Percentiles rank a stretch among this genome's conserved stretches.
These are phyloP conservation scores for Phylloboletellus chloephorus DNA, from an alignment of 1,284 basidiomycete species.

Conservation along the genomic window DNA sequence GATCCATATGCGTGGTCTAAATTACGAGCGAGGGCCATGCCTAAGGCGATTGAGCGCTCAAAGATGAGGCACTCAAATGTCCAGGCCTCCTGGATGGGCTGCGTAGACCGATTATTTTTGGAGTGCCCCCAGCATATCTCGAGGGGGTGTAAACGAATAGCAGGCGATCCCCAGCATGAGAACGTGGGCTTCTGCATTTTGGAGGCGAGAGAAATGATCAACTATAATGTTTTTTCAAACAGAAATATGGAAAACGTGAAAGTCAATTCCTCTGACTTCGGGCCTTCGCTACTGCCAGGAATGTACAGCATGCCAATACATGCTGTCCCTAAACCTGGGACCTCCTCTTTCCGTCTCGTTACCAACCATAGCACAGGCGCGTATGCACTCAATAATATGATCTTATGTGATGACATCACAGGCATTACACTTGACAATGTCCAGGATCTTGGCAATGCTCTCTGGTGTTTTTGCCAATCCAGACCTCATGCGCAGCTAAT, in stretches of 20 bases:
- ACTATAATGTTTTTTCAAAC: conserved; percentile 23
- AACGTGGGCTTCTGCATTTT: neutral
- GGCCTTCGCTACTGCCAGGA: conserved; percentile 36
- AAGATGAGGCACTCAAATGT: too few species aligned
- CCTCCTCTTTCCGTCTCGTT: conserved; percentile 36
- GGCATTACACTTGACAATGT: conserved; percentile 24
- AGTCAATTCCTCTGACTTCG: conserved; percentile 34
- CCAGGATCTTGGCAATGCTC: conserved; percentile 21
- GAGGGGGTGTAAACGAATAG: conserved; percentile 23
- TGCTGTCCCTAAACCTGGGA: conserved; percentile 37
- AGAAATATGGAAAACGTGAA: conserved; percentile 22
- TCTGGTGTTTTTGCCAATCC: conserved; percentile 5
- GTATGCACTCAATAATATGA: conserved; percentile 37
- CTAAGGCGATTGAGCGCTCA: too few species aligned
- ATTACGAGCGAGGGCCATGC: too few species aligned
- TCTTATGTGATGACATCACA: conserved; percentile 20
- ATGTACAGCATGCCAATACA: conserved; percentile 42
- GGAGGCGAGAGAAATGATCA: conserved; percentile 23
- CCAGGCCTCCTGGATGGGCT: too few species aligned
- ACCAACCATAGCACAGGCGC: conserved; percentile 34
- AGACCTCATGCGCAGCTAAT: conserved; percentile 5
- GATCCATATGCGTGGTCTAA: conserved; percentile 33
- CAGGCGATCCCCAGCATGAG: conserved; percentile 4
- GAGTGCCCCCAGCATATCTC: conserved; percentile 20
- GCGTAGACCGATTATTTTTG: too few species aligned